Conservation (phyloP, 2,329 filamentous ascomycete genomes). For the Cladophialophora psammophila region DNA sequence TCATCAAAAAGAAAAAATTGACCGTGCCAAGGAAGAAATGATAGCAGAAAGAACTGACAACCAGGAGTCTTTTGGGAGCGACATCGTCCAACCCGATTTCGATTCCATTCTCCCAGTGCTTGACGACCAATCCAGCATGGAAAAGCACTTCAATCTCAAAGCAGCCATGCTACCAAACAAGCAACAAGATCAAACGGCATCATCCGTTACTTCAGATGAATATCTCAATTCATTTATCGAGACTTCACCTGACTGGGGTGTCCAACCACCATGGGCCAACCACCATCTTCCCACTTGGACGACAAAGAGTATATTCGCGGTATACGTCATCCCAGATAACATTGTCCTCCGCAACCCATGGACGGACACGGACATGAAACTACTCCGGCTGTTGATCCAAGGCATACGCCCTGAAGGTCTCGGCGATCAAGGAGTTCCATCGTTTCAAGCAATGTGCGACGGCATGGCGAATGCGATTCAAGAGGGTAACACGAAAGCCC, state of each 20-base stretch:
- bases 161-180: not conserved
- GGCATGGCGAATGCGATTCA: slow-evolving; percentile 52
- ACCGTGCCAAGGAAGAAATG: not conserved
- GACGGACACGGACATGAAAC: slow-evolving; percentile 42
- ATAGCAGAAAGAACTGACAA: not conserved
- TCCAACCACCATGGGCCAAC: too few species aligned
- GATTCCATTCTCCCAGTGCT: slow-evolving; percentile 15
- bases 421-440: slow-evolving; percentile 39
- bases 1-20: slow-evolving; percentile 23
- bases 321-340: slow-evolving; percentile 45
- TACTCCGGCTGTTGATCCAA: slow-evolving; percentile 49
- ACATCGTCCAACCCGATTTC: not conserved
- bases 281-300: too few species aligned
- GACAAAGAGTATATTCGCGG: slow-evolving; percentile 35
- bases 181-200: slow-evolving; percentile 1
- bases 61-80: not conserved
- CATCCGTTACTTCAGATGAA: not conserved
- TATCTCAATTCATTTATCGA: not conserved
- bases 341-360: slow-evolving; percentile 46
- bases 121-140: slow-evolving; percentile 18
- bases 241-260: not conserved
- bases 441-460: slow-evolving; percentile 47
- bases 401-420: slow-evolving; percentile 41
- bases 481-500: slow-evolving; percentile 44
- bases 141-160: slow-evolving; percentile 26